Evolutionary conservation across 768 basidiomycete species (phyloP).

Genomic region (Suillus variegatus): DNA sequence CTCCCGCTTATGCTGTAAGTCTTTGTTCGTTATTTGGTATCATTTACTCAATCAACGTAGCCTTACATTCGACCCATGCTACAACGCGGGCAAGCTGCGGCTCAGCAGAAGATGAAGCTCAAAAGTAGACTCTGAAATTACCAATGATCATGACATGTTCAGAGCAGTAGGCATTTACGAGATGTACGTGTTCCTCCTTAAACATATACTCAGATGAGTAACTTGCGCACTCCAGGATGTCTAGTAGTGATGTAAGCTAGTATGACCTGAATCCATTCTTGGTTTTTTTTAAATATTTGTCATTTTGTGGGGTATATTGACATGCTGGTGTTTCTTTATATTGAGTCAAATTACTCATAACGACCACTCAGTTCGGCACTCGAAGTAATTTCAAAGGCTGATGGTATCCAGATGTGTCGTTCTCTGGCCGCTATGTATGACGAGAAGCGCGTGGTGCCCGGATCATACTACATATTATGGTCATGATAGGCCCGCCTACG

Average conservation of each 20-base stretch:
- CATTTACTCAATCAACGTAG: conserved; percentile 19
- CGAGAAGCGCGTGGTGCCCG: not conserved
- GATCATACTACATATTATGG: too few relatives aligned
- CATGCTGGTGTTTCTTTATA: not conserved
- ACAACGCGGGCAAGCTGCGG: conserved; percentile 44
- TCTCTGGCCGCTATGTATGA: not conserved
- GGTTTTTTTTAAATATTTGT: not conserved
- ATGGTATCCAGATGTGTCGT: conserved; percentile 12
- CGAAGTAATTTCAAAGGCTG: conserved; percentile 3
- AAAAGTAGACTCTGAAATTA: not conserved
- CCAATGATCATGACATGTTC: not conserved
- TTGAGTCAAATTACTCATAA: not conserved
- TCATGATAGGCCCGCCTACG: conserved; percentile 16
- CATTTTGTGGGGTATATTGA: not conserved
- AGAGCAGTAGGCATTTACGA: not conserved
- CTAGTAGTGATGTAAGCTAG: not conserved
- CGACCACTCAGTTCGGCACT: conserved; percentile 6
- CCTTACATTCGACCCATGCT: conserved; percentile 56
- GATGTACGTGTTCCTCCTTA: not conserved
- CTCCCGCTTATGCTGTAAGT: conserved; percentile 57
- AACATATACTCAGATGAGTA: not conserved
- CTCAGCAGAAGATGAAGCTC: conserved; percentile 9
- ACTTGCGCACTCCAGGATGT: not conserved
- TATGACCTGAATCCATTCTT: not conserved
- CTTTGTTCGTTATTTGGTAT: not conserved